Conservation (phyloP, 1,284 basidiomycete genomes). For the Cyathus pygmaeus region DNA sequence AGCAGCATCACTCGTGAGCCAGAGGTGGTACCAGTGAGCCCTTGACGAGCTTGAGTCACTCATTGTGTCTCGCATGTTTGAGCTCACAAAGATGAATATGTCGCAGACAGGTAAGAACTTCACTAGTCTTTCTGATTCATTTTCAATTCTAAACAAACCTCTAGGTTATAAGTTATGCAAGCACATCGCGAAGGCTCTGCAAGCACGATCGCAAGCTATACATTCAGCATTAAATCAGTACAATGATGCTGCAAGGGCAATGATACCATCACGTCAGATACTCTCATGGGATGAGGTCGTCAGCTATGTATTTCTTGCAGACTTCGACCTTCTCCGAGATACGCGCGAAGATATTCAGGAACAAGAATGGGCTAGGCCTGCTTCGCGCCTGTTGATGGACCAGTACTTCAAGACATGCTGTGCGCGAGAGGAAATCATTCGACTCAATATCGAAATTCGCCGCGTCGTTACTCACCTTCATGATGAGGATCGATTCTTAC, state of each 20-base stretch:
- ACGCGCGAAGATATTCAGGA: conserved; percentile 31
- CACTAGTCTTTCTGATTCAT: neutral
- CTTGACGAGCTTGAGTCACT: conserved; percentile 8
- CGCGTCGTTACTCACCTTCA: conserved; percentile 38
- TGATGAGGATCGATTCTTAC: conserved; percentile 29
- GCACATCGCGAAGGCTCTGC: conserved; percentile 34
- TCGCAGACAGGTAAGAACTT: conserved; percentile 31
- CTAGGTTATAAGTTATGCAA: conserved; percentile 30
- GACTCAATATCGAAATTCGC: conserved; percentile 43
- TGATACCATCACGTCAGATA: conserved; percentile 19
- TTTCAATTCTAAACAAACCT: neutral
- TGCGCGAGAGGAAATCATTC: conserved; percentile 41
- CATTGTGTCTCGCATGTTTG: conserved; percentile 15
- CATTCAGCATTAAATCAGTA: conserved; percentile 31
- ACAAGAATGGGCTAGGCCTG: conserved; percentile 37
- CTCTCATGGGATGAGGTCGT: conserved; percentile 41
- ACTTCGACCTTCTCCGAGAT: conserved; percentile 48
- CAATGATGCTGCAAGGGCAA: conserved; percentile 28
- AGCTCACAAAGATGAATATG: conserved; percentile 35
- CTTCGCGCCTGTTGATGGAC: conserved; percentile 25
- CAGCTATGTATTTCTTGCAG: conserved; percentile 37
- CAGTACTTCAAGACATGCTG: conserved; percentile 35
- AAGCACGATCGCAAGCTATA: conserved; percentile 30
- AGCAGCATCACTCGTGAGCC: conserved; percentile 10
- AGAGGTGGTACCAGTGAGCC: conserved; percentile 11